A percentile compares a stretch with the other conserved stretches of the same genome.
These are phyloP conservation scores for Globisporangium rhizosaccharum DNA, from an alignment of 352 stramenopile species.

Conservation along the genomic window DNA sequence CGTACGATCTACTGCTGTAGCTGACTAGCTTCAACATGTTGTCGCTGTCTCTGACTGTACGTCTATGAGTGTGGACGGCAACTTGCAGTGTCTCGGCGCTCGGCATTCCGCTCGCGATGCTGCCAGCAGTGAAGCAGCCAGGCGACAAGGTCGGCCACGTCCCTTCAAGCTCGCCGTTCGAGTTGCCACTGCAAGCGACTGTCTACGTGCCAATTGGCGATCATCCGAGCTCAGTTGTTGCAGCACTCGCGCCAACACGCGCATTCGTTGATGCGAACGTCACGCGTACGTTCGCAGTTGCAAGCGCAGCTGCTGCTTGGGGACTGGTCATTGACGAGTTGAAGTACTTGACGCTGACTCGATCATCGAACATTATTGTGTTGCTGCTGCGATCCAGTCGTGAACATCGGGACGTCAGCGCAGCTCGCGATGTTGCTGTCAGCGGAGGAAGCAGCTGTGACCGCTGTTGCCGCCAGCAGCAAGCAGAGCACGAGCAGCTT, in stretches of 20 bases:
- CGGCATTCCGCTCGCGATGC: slow-evolving; percentile 46
- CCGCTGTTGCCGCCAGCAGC: slow-evolving; percentile 1
- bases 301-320: too few species aligned
- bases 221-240: slow-evolving; percentile 69
- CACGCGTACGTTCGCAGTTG: slow-evolving; percentile 27
- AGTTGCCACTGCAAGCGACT: slow-evolving; percentile 22
- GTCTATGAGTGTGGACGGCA: not conserved
- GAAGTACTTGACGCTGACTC: too few species aligned
- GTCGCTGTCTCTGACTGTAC: not conserved
- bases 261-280: slow-evolving; percentile 25
- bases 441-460: slow-evolving; percentile 21
- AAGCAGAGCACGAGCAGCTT: slow-evolving; percentile 27
- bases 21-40: not conserved
- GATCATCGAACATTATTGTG: slow-evolving; percentile 1
- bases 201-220: slow-evolving; percentile 75
- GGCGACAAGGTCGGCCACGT: slow-evolving; percentile 43
- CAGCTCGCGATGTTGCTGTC: slow-evolving; percentile 69
- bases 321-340: too few species aligned
- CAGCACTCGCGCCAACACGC: slow-evolving; percentile 36
- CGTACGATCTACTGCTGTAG: slow-evolving; percentile 16
- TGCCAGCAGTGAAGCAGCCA: slow-evolving; percentile 53
- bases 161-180: slow-evolving; percentile 5
- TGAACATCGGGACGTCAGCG: slow-evolving; percentile 81
- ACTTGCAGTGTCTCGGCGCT: slow-evolving; percentile 41
- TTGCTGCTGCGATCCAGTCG: slow-evolving; percentile 27